A percentile compares a stretch with the other conserved stretches of the same genome.
Conservation (phyloP, 768 basidiomycete genomes). For the Tremella fuciformis region DNA sequence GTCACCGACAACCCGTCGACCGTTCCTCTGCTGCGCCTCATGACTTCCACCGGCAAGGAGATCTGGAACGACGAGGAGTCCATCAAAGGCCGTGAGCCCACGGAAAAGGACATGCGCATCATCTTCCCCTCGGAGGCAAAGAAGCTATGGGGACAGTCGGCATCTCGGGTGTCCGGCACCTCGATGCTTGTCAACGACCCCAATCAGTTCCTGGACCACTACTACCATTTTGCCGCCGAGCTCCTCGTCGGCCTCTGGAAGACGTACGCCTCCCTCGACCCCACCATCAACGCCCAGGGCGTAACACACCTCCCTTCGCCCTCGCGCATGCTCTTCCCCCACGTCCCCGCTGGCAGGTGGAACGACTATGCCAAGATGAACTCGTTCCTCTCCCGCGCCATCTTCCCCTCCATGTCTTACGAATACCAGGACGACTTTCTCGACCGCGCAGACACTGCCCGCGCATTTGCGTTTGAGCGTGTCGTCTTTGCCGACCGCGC, state of each 20-base stretch:
- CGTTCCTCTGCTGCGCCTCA: constrained; percentile 65
- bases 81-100: constrained; percentile 62
- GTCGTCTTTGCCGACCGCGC: constrained; percentile 82
- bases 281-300: constrained; percentile 63
- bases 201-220: constrained; percentile 81
- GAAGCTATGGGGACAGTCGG: constrained; percentile 67
- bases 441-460: constrained; percentile 69
- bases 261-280: constrained; percentile 78
- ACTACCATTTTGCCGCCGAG: constrained; percentile 91
- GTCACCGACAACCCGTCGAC: constrained; percentile 69
- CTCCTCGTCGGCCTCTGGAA: constrained; percentile 90
- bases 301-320: constrained; percentile 70
- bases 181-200: constrained; percentile 82
- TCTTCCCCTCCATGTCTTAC: constrained; percentile 74
- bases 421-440: constrained; percentile 81
- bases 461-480: constrained; percentile 77
- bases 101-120: constrained; percentile 73
- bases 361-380: constrained; percentile 90
- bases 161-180: constrained; percentile 71
- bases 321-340: constrained; percentile 72
- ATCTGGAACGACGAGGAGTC: constrained; percentile 63
- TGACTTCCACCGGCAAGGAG: constrained; percentile 67
- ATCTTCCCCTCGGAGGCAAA: constrained; percentile 68
- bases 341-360: constrained; percentile 74
- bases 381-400: constrained; percentile 73